Evolutionary conservation across 2,329 filamentous ascomycete species (phyloP).

Genomic region (Aspergillus sclerotialis): DNA sequence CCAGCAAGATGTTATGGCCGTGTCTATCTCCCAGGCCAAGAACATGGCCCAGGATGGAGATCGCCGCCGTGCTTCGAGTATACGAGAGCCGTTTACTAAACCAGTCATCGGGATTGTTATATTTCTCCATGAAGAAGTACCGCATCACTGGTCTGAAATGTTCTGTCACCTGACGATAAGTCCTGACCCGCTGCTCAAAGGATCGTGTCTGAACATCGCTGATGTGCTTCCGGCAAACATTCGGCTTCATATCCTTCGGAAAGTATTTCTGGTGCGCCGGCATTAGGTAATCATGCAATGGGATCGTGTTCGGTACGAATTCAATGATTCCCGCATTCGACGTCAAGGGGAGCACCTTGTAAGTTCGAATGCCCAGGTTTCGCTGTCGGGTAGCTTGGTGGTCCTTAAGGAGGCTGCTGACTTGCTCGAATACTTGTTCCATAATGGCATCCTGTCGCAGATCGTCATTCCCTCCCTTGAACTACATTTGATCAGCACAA

Average conservation of each 20-base stretch:
- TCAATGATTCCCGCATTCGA: constrained; percentile 86
- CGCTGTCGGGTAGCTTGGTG: constrained; percentile 83
- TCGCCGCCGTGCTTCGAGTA: constrained; percentile 84
- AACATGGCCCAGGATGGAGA: constrained; percentile 90
- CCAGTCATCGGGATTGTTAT: constrained; percentile 92
- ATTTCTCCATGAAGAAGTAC: constrained; percentile 96
- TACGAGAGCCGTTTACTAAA: constrained; percentile 85
- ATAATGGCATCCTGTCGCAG: constrained; percentile 96
- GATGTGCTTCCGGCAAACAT: constrained; percentile 73
- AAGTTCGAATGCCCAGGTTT: constrained; percentile 84
- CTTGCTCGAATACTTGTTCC: constrained; percentile 98
- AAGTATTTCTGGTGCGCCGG: constrained; percentile 83
- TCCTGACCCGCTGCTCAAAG: constrained; percentile 62
- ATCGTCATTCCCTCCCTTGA: constrained; percentile 94
- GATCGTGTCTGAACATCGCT: constrained; percentile 62
- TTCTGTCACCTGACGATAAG: constrained; percentile 71
- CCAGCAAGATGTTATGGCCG: constrained; percentile 92
- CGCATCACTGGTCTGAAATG: constrained; percentile 88
- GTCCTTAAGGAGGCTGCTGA: constrained; percentile 79
- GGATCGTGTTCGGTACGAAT: constrained; percentile 89
- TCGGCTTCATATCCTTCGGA: constrained; percentile 72
- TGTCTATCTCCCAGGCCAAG: constrained; percentile 90
- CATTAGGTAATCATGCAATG: constrained; percentile 85
- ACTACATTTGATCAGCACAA: constrained; percentile 34
- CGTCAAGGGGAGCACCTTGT: constrained; percentile 90